These are phyloP conservation scores for Fusarium sublunatum DNA, from an alignment of 2,329 filamentous ascomycete species.

Conservation along the genomic window DNA sequence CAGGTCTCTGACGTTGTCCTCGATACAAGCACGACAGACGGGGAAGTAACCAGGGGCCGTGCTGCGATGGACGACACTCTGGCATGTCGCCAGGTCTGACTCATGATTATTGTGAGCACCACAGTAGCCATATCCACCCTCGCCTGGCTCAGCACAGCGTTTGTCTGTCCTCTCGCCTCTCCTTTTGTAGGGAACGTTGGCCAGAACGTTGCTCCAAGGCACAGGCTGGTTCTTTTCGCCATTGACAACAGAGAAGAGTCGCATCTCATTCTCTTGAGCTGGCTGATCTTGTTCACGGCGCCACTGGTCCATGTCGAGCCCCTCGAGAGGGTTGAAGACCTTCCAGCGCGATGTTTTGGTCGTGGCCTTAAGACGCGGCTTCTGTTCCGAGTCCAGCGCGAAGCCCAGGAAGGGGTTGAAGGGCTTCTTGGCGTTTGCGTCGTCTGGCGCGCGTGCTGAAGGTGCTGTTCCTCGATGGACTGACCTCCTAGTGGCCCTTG, in stretches of 20 bases:
- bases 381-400: not conserved
- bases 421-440: not conserved
- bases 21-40: constrained; percentile 44
- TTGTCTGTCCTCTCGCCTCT: not conserved
- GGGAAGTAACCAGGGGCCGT: constrained; percentile 32
- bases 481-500: not conserved
- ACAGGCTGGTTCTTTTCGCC: constrained; percentile 5
- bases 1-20: constrained; percentile 32
- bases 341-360: constrained; percentile 36
- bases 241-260: constrained; percentile 24
- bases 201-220: constrained; percentile 30
- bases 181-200: constrained; percentile 19
- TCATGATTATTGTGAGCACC: not conserved
- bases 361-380: constrained; percentile 1
- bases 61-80: constrained; percentile 31
- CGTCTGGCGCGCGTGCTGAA: constrained; percentile 2
- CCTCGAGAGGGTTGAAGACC: constrained; percentile 30
- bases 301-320: constrained; percentile 39
- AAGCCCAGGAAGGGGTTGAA: constrained; percentile 40
- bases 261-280: not conserved
- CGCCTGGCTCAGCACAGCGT: constrained; percentile 32
- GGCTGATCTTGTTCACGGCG: constrained; percentile 1
- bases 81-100: constrained; percentile 28
- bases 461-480: not conserved
- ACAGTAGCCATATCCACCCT: constrained; percentile 28